Base-by-base conservation (phyloP, 2,329 filamentous ascomycete genomes). In the Aspergillus intermedius region DNA sequence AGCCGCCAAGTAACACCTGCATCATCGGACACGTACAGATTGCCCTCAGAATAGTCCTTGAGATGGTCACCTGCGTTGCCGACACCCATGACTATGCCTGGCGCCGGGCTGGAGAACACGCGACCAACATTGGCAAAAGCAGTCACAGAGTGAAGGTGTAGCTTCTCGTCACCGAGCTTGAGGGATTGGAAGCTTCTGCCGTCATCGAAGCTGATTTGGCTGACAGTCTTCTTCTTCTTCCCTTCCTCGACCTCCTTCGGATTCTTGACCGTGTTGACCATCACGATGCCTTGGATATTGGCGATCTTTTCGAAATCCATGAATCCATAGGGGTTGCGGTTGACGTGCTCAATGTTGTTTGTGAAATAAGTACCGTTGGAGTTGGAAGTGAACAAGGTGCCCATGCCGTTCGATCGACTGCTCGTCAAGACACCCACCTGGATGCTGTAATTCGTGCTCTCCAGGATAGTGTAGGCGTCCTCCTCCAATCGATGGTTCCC, bases 301-400 rank as follows among this genome's bases (percentile, higher is more conserved):
- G 86, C 79, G 46, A 98, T 83, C 70, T 95, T 95, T 66, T 98
- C 93, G 60, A 97, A 98, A 67, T 98, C 93, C 45, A 98, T 91
- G 49, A 83, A 80, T 2, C 89, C 90, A 23, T 73, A 71, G 8
- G 66, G 59, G 60, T 91, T 87, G 60, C 91, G 86, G 67, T 98
- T 97, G 30, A 91, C 96, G 66, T 96, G 86, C 50, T 94, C 87
- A 48, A 91, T 80, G 60, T 95, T 97, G 61, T 86, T 84, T 2
- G 87, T 93, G 66, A 97, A 98, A 68, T 91, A 96, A 2, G 90
- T 96, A 52, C 93, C 93, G 64, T 97, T 94, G 28, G 91, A 97
- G 66, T 98, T 98, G 65, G 91, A 97, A 5, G 90, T 95, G 62
- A 96, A 91, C 49, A 98, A 77, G 9, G 87, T 83, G 30, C 93